Conservation (phyloP, 2,329 filamentous ascomycete species). For the Dendryphion nanum region DNA sequence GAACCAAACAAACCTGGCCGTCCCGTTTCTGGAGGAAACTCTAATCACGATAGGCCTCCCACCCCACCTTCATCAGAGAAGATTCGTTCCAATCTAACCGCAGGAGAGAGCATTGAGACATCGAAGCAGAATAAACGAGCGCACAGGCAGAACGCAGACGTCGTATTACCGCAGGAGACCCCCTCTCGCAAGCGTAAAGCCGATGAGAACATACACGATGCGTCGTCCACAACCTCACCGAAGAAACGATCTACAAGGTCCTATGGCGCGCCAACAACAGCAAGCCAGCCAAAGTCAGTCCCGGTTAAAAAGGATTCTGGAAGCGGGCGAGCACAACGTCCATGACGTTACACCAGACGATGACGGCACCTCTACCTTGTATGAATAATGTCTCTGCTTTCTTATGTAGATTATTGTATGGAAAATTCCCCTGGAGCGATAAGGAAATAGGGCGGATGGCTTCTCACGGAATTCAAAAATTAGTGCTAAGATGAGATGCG, state of each 20-base stretch:
- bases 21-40: conserved; percentile 7
- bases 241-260: conserved; percentile 32
- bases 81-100: too few species aligned
- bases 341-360: not conserved
- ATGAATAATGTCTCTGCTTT: too few species aligned
- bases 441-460: too few species aligned
- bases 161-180: not conserved
- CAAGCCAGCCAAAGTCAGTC: conserved; percentile 34
- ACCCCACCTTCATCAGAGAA: conserved; percentile 23
- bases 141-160: too few species aligned
- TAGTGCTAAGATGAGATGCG: too few species aligned
- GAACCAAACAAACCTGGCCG: not conserved
- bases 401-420: too few species aligned
- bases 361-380: too few species aligned
- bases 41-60: conserved; percentile 13
- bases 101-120: too few species aligned
- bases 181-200: conserved; percentile 34
- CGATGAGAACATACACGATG: conserved; percentile 15
- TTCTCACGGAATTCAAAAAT: too few species aligned
- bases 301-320: conserved; percentile 19
- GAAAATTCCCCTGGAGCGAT: too few species aligned
- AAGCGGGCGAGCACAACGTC: conserved; percentile 8
- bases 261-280: conserved; percentile 37
- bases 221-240: conserved; percentile 11
- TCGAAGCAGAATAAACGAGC: too few species aligned